phyloP scores from a whole-genome alignment of 2,329 filamentous ascomycete genomes.

The Pestalotiopsis sp. region DNA sequence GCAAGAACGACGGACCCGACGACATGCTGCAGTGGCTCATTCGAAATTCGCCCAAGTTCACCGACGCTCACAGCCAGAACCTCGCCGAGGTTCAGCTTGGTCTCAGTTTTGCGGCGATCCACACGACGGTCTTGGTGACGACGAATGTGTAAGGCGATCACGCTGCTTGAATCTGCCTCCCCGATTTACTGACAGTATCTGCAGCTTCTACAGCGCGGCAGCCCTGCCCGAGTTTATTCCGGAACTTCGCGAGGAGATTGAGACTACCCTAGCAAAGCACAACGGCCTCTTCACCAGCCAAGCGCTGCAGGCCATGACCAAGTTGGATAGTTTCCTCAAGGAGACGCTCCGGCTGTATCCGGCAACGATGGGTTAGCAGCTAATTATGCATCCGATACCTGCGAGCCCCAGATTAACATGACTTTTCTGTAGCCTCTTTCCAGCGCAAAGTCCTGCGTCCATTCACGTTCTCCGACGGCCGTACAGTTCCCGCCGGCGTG shows the following conservation, averaged over 20 bases:
- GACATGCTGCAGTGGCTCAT: slow-evolving; percentile 47
- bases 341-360: slow-evolving; percentile 25
- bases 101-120: slow-evolving; percentile 46
- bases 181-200: background rate
- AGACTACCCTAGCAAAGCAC: slow-evolving; percentile 30
- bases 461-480: slow-evolving; percentile 50
- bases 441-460: slow-evolving; percentile 43
- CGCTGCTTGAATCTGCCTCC: background rate
- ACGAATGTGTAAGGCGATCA: slow-evolving; percentile 36
- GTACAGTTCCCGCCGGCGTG: slow-evolving; percentile 40
- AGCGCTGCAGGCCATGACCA: slow-evolving; percentile 32
- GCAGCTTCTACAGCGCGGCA: slow-evolving; percentile 47
- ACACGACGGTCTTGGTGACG: slow-evolving; percentile 41
- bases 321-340: slow-evolving; percentile 32
- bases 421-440: slow-evolving; percentile 35
- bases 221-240: slow-evolving; percentile 45
- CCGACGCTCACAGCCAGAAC: slow-evolving; percentile 25
- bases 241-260: slow-evolving; percentile 49
- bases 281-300: slow-evolving; percentile 27
- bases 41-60: slow-evolving; percentile 28
- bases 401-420: background rate
- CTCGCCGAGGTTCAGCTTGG: slow-evolving; percentile 38
- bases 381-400: background rate
- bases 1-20: slow-evolving; percentile 25
- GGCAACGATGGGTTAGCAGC: slow-evolving; percentile 21